Evolutionary conservation across 176 grass and related monocot species (phyloP).

Genomic region (Phyllostachys edulis): DNA sequence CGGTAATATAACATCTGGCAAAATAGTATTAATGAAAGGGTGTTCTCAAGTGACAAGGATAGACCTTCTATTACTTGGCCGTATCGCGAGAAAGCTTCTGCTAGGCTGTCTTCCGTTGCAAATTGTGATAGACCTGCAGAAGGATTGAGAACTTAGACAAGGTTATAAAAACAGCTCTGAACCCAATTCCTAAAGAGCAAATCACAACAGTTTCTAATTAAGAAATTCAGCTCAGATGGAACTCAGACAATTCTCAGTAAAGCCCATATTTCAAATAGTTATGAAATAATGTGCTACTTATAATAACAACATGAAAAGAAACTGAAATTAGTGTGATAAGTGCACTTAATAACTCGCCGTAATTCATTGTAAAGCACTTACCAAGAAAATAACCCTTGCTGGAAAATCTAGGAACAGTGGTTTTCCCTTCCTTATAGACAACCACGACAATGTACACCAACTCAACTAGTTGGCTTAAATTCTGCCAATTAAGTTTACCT

Average conservation of each 20-base stretch:
- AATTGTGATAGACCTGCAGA: constrained; percentile 48
- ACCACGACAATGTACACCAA: neutral
- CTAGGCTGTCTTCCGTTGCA: constrained; percentile 44
- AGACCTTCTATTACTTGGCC: constrained; percentile 90
- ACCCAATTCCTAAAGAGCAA: neutral
- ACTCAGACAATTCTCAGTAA: neutral
- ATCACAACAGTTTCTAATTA: neutral
- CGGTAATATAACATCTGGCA: neutral
- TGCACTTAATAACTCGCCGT: neutral
- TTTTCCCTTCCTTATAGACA: neutral
- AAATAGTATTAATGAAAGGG: neutral
- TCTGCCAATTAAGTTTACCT: neutral
- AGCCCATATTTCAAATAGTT: neutral
- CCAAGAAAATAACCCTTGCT: neutral
- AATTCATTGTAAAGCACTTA: neutral
- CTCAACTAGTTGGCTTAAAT: neutral
- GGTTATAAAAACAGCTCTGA: neutral
- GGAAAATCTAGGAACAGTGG: neutral
- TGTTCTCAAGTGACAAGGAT: neutral
- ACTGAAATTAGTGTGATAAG: constrained; percentile 1
- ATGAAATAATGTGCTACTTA: neutral
- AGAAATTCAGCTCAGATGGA: neutral
- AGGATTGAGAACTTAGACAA: neutral
- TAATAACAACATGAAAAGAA: constrained; percentile 3
- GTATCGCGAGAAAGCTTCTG: constrained; percentile 47